Percentiles rank a stretch among this genome's conserved stretches.
These are phyloP conservation scores for Oligophagozyma castellii DNA, from an alignment of 1,139 yeast genomes.

Conservation along the genomic window DNA sequence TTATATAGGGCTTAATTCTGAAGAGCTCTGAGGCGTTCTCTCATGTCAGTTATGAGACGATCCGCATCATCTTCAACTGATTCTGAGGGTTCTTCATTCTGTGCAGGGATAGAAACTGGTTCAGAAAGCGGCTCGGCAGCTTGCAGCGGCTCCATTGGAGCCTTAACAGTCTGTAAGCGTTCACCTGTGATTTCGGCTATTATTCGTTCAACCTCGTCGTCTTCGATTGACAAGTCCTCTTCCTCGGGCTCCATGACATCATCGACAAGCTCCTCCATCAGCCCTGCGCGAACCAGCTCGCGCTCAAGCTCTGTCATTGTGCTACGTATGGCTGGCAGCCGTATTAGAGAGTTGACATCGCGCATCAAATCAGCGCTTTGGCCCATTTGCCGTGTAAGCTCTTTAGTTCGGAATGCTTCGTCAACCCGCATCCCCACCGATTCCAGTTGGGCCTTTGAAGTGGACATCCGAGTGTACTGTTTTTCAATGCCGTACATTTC, in stretches of 20 bases:
- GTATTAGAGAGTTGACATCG: slow-evolving; percentile 71
- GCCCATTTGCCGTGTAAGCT: slow-evolving; percentile 71
- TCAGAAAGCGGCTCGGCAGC: slow-evolving; percentile 35
- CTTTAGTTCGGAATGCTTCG: slow-evolving; percentile 81
- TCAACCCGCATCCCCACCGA: slow-evolving; percentile 80
- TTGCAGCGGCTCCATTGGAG: no score
- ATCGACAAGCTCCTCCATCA: slow-evolving; percentile 90
- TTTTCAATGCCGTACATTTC: slow-evolving; percentile 66
- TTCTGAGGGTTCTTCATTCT: slow-evolving; percentile 39
- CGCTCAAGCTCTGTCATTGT: slow-evolving; percentile 80
- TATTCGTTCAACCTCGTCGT: slow-evolving; percentile 52
- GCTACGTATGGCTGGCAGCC: slow-evolving; percentile 65
- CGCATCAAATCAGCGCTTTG: slow-evolving; percentile 73
- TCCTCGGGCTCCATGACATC: slow-evolving; percentile 75
- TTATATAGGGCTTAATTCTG: slow-evolving; percentile 41
- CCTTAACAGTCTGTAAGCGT: slow-evolving; percentile 36
- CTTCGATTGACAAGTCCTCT: slow-evolving; percentile 52
- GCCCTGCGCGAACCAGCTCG: slow-evolving; percentile 83
- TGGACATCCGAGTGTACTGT: slow-evolving; percentile 61
- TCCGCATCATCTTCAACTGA: slow-evolving; percentile 61
- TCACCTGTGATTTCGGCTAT: slow-evolving; percentile 37
- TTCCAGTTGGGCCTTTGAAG: slow-evolving; percentile 74
- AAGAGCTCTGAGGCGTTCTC: slow-evolving; percentile 74
- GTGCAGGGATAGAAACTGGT: slow-evolving; percentile 27
- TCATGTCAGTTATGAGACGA: slow-evolving; percentile 69